These are phyloP conservation scores for Mycena vulgaris DNA, from an alignment of 768 basidiomycete species.

Conservation along the genomic window DNA sequence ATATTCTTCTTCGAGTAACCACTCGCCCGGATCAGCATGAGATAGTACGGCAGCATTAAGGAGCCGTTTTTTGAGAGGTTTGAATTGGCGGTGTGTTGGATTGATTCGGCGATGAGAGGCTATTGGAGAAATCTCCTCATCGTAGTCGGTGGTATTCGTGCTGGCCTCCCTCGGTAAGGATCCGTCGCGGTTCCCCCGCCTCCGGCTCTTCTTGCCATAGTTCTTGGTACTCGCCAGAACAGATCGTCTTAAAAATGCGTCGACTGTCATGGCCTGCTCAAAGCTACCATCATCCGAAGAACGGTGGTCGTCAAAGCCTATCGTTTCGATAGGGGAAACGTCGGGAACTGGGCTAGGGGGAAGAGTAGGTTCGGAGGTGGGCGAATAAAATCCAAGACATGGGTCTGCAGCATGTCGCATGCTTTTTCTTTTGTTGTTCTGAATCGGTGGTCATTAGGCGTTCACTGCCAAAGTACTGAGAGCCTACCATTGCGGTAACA, in stretches of 20 bases:
- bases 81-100: not conserved
- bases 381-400: not conserved
- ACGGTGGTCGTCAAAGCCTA: not conserved
- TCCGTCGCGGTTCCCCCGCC: not conserved
- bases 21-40: conserved; percentile 22
- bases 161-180: not conserved
- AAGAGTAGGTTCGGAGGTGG: not conserved
- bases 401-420: not conserved
- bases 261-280: not conserved
- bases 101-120: not conserved
- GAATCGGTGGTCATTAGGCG: no score
- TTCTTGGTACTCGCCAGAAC: not conserved
- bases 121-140: not conserved
- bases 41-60: conserved; percentile 30
- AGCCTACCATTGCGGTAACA: no score
- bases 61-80: conserved; percentile 29
- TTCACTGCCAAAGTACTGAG: no score
- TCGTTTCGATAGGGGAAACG: not conserved
- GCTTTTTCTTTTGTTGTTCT: conserved; percentile 1
- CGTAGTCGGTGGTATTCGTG: not conserved
- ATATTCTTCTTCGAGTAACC: conserved; percentile 3
- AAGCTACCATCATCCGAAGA: not conserved
- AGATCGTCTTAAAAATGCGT: not conserved
- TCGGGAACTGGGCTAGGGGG: not conserved
- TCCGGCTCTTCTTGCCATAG: not conserved